A percentile compares a stretch with the other conserved stretches of the same genome.
Conservation (phyloP, 208 protist genomes). For the Wallacemonas sp. region DNA sequence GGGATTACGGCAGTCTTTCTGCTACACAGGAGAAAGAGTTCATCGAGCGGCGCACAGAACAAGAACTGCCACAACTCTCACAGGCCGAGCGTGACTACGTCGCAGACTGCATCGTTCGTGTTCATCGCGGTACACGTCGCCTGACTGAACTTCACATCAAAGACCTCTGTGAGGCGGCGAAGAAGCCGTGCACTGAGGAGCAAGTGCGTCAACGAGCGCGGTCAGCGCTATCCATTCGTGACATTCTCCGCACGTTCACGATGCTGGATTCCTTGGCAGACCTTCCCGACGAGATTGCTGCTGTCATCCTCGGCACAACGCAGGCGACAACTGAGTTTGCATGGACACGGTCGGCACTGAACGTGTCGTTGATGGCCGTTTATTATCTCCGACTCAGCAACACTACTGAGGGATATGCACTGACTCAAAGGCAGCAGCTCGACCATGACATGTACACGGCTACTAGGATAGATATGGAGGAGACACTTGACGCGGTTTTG, state of each 20-base stretch:
- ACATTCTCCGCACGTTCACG: too few relatives aligned
- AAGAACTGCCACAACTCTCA: neutral
- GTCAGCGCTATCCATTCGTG: neutral
- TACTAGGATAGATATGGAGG: neutral
- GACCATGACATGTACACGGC: too few relatives aligned
- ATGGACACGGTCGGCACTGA: neutral
- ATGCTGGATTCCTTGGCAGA: neutral
- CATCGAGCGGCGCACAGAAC: neutral
- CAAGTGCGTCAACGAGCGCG: neutral
- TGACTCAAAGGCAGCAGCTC: too few relatives aligned
- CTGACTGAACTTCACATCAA: neutral
- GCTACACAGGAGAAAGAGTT: neutral
- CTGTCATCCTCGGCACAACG: neutral
- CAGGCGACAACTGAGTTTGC: neutral
- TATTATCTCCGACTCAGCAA: neutral
- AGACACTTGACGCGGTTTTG: neutral
- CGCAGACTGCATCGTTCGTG: neutral
- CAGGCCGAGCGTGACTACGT: neutral
- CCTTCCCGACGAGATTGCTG: neutral
- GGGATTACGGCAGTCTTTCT: neutral
- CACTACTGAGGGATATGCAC: neutral
- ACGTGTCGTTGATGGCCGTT: neutral
- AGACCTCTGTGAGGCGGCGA: neutral
- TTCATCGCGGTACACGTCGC: neutral
- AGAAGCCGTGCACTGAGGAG: neutral